Percentiles rank a stretch among this genome's conserved stretches.
phyloP scores from a whole-genome alignment of 495 filamentous ascomycete genomes.

The Ascobolus immersus region DNA sequence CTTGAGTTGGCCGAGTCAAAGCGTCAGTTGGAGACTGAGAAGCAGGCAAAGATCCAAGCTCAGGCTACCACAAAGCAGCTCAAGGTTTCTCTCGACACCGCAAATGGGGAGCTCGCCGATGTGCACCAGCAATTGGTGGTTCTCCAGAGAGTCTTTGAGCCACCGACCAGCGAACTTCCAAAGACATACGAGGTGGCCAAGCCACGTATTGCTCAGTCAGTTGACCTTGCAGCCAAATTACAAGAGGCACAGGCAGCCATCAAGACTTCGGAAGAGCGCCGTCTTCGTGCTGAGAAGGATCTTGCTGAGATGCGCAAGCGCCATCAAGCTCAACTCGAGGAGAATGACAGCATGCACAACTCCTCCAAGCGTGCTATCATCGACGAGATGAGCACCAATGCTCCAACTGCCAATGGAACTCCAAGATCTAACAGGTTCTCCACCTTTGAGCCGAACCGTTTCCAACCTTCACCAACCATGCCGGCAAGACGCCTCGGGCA shows the following conservation, averaged over 20 bases:
- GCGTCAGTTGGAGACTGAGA: slow-evolving; percentile 68
- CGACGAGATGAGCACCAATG: slow-evolving; percentile 73
- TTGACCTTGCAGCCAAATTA: slow-evolving; percentile 70
- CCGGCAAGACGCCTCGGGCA: slow-evolving; percentile 46
- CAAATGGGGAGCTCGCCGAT: slow-evolving; percentile 54
- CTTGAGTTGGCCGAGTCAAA: slow-evolving; percentile 75
- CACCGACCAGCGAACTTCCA: slow-evolving; percentile 34
- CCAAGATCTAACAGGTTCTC: slow-evolving; percentile 29
- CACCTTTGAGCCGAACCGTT: slow-evolving; percentile 25
- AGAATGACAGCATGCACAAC: slow-evolving; percentile 44
- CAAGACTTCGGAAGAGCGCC: slow-evolving; percentile 62
- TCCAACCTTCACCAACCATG: slow-evolving; percentile 47
- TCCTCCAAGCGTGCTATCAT: slow-evolving; percentile 45
- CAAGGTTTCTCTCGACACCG: slow-evolving; percentile 47
- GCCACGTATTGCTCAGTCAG: slow-evolving; percentile 24
- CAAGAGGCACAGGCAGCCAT: slow-evolving; percentile 68
- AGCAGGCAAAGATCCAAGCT: slow-evolving; percentile 60
- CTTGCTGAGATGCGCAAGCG: slow-evolving; percentile 50
- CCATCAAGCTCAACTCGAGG: slow-evolving; percentile 45
- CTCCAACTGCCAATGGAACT: slow-evolving; percentile 48
- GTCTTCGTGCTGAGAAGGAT: slow-evolving; percentile 58
- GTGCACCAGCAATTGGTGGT: slow-evolving; percentile 54
- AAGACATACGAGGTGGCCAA: slow-evolving; percentile 34
- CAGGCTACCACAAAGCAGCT: slow-evolving; percentile 64
- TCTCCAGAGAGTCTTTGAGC: slow-evolving; percentile 66